Evolutionary conservation across 2,329 filamentous ascomycete genomes (phyloP).

Genomic region (Lizonia empirigonia): DNA sequence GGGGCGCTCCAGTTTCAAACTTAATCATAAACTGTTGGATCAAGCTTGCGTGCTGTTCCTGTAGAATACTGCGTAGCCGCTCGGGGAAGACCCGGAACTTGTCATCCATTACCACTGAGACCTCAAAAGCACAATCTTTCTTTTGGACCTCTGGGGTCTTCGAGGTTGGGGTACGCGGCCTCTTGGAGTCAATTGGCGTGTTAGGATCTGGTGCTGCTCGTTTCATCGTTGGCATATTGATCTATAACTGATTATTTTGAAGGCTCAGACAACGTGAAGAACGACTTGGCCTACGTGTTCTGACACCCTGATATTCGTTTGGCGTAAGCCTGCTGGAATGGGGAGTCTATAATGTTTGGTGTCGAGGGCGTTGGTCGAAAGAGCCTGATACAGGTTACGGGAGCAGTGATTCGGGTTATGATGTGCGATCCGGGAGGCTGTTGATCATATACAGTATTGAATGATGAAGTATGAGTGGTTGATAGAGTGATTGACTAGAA

Average conservation of each 20-base stretch:
- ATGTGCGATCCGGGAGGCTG: too few relatives aligned
- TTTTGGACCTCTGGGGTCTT: not conserved
- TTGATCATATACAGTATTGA: too few relatives aligned
- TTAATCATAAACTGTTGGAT: not conserved
- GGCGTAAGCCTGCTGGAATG: too few relatives aligned
- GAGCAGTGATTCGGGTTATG: too few relatives aligned
- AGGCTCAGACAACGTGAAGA: not conserved
- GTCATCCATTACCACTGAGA: not conserved
- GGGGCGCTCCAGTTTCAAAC: not conserved
- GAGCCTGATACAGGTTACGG: too few relatives aligned
- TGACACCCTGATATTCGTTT: too few relatives aligned
- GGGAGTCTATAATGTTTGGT: too few relatives aligned
- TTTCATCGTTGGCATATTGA: not conserved
- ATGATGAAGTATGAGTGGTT: too few relatives aligned
- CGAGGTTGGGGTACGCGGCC: not conserved
- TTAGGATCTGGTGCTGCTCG: not conserved
- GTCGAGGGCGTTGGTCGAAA: not conserved
- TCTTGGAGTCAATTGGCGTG: not conserved
- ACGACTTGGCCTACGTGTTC: not conserved
- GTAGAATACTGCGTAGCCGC: not conserved
- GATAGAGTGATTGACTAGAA: too few relatives aligned
- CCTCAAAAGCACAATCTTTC: not conserved
- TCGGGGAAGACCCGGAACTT: not conserved
- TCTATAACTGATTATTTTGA: not conserved
- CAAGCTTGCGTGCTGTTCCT: not conserved